Conservation (phyloP, 345 rosid genomes). For the Sapria himalayana region DNA sequence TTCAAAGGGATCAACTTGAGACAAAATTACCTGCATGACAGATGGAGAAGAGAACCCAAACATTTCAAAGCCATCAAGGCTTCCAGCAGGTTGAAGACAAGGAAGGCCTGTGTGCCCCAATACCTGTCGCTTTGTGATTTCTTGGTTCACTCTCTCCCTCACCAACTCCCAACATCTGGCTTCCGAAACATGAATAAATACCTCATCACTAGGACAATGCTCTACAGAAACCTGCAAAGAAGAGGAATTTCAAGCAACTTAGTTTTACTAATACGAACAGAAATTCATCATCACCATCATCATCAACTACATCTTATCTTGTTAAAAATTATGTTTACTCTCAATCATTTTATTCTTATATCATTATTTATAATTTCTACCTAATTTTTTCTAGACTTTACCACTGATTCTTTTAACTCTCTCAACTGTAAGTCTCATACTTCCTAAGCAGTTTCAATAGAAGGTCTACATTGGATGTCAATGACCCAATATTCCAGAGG, state of each 20-base stretch:
- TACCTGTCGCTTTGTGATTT: constrained; percentile 71
- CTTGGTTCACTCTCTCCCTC: constrained; percentile 77
- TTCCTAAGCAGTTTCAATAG: too few species aligned
- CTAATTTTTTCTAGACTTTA: too few species aligned
- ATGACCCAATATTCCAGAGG: too few species aligned
- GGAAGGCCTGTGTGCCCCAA: constrained; percentile 57
- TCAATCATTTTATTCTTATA: too few species aligned
- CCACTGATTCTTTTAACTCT: too few species aligned
- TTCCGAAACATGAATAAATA: constrained; percentile 66
- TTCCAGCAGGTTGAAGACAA: constrained; percentile 89
- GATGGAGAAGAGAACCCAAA: constrained; percentile 89
- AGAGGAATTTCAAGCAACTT: constrained; percentile 1
- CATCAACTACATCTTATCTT: too few species aligned
- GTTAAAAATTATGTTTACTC: too few species aligned
- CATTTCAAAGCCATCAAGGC: constrained; percentile 94
- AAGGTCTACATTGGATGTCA: too few species aligned
- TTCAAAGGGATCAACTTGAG: neutral
- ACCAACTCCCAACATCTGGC: constrained; percentile 98
- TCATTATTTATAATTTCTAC: too few species aligned
- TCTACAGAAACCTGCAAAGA: constrained; percentile 67
- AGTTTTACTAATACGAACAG: constrained; percentile 51
- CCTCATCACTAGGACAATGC: constrained; percentile 49
- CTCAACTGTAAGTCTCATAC: too few species aligned
- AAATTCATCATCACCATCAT: too few species aligned
- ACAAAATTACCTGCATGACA: constrained; percentile 56